Conservation (phyloP, 257 asterid genomes). For the Jacaranda mimosifolia region DNA sequence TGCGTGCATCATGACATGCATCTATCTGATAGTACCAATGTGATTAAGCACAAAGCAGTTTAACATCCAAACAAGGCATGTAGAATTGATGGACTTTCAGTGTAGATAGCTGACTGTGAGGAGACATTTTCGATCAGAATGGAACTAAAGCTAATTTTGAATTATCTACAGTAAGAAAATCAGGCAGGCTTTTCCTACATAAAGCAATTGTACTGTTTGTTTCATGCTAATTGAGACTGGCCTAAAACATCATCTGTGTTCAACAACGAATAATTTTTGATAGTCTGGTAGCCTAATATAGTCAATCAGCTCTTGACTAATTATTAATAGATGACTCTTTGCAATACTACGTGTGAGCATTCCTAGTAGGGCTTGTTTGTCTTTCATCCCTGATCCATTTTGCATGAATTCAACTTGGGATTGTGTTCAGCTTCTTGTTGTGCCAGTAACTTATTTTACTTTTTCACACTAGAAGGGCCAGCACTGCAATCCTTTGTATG, state of each 20-base stretch:
- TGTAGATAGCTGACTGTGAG: not conserved
- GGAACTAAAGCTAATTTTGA: conserved; percentile 3
- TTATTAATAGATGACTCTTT: not conserved
- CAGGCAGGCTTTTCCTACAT: not conserved
- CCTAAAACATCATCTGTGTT: not conserved
- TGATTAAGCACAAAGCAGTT: not conserved
- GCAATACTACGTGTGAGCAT: conserved; percentile 2
- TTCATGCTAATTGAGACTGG: not conserved
- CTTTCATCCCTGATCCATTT: not conserved
- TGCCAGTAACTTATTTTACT: too few species aligned
- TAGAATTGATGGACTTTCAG: not conserved
- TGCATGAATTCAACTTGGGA: conserved; percentile 7
- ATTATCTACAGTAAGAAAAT: not conserved
- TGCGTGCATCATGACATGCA: conserved; percentile 8
- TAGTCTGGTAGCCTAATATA: too few species aligned
- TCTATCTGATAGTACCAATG: not conserved
- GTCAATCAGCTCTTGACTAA: conserved; percentile 4
- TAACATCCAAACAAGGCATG: not conserved
- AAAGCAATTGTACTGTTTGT: not conserved
- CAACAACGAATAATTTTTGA: not conserved
- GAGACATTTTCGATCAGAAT: too few species aligned
- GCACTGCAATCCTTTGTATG: conserved; percentile 30
- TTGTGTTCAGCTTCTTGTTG: too few species aligned
- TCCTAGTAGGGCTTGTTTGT: not conserved
- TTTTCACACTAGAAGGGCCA: conserved; percentile 4